Percentiles rank a stretch among this genome's conserved stretches.
These are phyloP conservation scores for Tetrapisispora arboricola DNA, from an alignment of 805 yeast genomes.

Conservation along the genomic window DNA sequence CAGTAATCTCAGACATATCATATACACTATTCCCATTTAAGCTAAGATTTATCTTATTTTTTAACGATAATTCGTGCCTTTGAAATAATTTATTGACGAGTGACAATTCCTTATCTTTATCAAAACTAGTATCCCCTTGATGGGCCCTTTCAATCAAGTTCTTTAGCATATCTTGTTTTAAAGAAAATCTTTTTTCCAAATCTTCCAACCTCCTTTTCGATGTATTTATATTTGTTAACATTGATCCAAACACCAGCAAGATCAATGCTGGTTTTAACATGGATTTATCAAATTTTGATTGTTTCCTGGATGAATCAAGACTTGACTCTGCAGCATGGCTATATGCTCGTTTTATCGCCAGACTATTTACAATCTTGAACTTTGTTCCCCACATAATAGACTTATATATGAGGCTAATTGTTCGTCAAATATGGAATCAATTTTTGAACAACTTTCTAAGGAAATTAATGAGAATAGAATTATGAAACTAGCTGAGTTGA, in stretches of 20 bases:
- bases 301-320: background rate
- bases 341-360: background rate
- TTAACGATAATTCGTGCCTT: background rate
- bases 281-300: constrained; percentile 26
- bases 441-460: too few relatives aligned
- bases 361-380: too few relatives aligned
- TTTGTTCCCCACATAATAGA: too few relatives aligned
- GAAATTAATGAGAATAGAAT: too few relatives aligned
- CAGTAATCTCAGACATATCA: too few relatives aligned
- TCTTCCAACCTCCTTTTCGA: constrained; percentile 33
- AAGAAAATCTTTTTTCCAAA: constrained; percentile 29
- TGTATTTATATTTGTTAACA: constrained; percentile 37
- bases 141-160: constrained; percentile 31
- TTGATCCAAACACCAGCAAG: constrained; percentile 37
- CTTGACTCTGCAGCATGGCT: background rate
- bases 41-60: background rate
- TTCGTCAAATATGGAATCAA: too few relatives aligned
- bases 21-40: too few relatives aligned
- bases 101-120: constrained; percentile 33
- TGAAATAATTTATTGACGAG: constrained; percentile 29
- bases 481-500: too few relatives aligned
- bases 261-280: constrained; percentile 33
- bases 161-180: constrained; percentile 32
- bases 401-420: too few relatives aligned
- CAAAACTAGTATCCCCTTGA: constrained; percentile 31